Base-by-base conservation (phyloP, 2,329 filamentous ascomycete genomes). In the Trichoderma breve region DNA sequence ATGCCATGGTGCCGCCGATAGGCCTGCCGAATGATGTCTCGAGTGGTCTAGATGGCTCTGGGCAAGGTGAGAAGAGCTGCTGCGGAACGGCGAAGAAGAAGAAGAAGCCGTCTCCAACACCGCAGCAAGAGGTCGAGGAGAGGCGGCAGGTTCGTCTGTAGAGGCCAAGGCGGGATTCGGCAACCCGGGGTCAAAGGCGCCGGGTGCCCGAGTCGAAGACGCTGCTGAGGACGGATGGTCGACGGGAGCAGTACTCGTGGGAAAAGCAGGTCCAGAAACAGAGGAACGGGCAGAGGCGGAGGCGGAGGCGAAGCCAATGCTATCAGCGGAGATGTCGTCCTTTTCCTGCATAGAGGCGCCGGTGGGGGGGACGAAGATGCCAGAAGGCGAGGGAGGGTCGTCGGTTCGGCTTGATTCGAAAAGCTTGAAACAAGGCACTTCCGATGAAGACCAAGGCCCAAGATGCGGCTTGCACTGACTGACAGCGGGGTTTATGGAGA, bases 261-360 rank as follows among this genome's bases (percentile, higher is more conserved):
- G 24, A 24, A 24, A 24, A 24, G 24, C 24, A n/a, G 55, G n/a
- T 18, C 18, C 28, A 53, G 63, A 65, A 28, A 26, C 21, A 28
- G 39, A 15, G 36, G 36, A 28, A 55, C 72, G 39, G 53, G 55
- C 36, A 15, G 36, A 34, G 4, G 66, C 72, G 61, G 74, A 65
- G 36, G 69, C 58, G 70, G 73, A 65, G 62, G 51, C 30, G 63
- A 73, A 64, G 75, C 72, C 71, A 62, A 58, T 72, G 36, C 61
- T 51, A 65, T 72, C 64, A 58, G 61, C 69, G 55, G 55, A 71
- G 60, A 61, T 60, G 69, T 73, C 60, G 53, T 70, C 74, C 72
- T 58, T 73, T 72, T 77, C 75, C 74, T 77, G 79, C 79, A 81
- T 81, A 74, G 79, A 80, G 75, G 73, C 78, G 77, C 76, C 76